phyloP scores from a whole-genome alignment of 331 rosid species.

The Prunus yedoensis region DNA sequence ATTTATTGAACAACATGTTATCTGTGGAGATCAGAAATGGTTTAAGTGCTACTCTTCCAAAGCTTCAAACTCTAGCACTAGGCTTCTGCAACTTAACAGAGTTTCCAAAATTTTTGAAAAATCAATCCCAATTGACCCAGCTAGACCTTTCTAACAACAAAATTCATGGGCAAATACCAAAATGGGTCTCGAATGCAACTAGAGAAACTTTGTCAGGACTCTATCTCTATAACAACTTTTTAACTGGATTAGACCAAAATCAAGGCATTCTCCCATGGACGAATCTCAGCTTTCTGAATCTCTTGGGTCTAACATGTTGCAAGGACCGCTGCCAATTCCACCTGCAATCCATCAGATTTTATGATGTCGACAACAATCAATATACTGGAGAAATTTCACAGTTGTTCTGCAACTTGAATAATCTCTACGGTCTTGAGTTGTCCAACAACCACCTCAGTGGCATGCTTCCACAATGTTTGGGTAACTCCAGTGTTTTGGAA shows the following conservation, averaged over 20 bases:
- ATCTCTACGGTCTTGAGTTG: not conserved
- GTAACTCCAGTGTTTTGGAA: not conserved
- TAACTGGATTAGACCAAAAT: not conserved
- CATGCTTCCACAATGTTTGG: slow-evolving; percentile 4
- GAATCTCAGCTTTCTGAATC: fast-evolving
- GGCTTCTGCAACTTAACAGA: not conserved
- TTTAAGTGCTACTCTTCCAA: not conserved
- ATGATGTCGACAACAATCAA: not conserved
- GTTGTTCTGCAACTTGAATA: slow-evolving; percentile 2
- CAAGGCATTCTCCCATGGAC: not conserved
- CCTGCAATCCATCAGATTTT: not conserved
- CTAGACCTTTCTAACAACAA: not conserved
- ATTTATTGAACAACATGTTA: not conserved
- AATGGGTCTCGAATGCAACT: not conserved
- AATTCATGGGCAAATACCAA: not conserved
- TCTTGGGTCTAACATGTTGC: too few species aligned
- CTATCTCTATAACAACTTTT: fast-evolving
- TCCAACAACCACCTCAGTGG: not conserved
- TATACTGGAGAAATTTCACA: slow-evolving; percentile 13
- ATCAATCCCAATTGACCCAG: not conserved
- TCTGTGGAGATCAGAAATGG: not conserved
- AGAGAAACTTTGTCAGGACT: fast-evolving
- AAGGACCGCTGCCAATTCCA: not conserved
- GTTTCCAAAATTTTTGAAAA: not conserved
- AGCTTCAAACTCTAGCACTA: not conserved